Evolutionary conservation across 306 rosid genomes (phyloP).

Genomic region (Cajanus cajan): DNA sequence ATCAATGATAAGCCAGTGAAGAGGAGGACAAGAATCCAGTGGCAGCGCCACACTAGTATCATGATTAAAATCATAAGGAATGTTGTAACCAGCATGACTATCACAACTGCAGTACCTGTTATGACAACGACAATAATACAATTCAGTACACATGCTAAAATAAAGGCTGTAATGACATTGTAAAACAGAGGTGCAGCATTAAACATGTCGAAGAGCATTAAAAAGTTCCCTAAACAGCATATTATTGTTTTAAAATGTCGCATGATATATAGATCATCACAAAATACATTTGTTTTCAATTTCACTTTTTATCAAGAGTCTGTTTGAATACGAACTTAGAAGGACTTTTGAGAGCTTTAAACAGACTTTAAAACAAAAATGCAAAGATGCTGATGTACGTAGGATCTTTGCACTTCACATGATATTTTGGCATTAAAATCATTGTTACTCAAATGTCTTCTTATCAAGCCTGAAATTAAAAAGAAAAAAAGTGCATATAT

Average conservation of each 20-base stretch:
- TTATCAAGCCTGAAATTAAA: background rate
- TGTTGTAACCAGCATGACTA: slow-evolving; percentile 89
- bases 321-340: too few relatives aligned
- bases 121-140: slow-evolving; percentile 28
- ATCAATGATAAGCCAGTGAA: slow-evolving; percentile 66
- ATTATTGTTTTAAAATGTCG: background rate
- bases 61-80: slow-evolving; percentile 80
- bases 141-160: background rate
- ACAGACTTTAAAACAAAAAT: background rate
- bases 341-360: too few relatives aligned
- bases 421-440: background rate
- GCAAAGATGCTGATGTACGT: background rate
- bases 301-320: too few relatives aligned
- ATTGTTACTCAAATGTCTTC: background rate
- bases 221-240: background rate
- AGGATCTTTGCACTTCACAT: background rate
- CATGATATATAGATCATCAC: background rate
- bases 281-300: background rate
- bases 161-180: background rate
- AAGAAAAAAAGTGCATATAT: background rate
- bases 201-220: background rate
- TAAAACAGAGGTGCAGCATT: background rate
- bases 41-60: slow-evolving; percentile 95
- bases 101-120: slow-evolving; percentile 89
- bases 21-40: slow-evolving; percentile 74